Evolutionary conservation across 306 rosid species (phyloP).

Genomic region (Argentina anserina): DNA sequence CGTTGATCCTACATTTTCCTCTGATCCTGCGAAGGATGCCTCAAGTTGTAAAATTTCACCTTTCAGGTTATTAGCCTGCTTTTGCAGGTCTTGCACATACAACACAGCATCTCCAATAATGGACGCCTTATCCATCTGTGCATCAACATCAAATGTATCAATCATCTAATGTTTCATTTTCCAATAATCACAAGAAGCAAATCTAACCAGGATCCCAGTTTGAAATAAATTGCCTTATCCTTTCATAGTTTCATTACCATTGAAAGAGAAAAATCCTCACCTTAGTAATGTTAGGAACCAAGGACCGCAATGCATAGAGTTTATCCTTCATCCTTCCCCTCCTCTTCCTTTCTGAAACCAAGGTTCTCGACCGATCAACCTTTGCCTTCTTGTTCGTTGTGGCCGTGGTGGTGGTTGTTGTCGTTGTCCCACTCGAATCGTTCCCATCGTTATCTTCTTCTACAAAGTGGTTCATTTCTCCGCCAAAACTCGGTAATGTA

Average conservation of each 20-base stretch:
- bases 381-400: slow-evolving; percentile 34
- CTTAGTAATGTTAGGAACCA: slow-evolving; percentile 91
- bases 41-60: slow-evolving; percentile 67
- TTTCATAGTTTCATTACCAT: not conserved
- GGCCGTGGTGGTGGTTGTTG: slow-evolving; percentile 2
- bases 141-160: not conserved
- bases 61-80: slow-evolving; percentile 61
- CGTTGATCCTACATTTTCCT: slow-evolving; percentile 39
- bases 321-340: slow-evolving; percentile 85
- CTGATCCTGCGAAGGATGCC: slow-evolving; percentile 45
- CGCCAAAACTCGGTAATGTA: slow-evolving; percentile 43
- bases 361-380: slow-evolving; percentile 64
- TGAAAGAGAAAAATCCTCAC: slow-evolving; percentile 9
- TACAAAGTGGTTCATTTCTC: slow-evolving; percentile 16
- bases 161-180: not conserved
- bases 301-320: slow-evolving; percentile 76
- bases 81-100: slow-evolving; percentile 65
- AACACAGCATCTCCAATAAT: slow-evolving; percentile 84
- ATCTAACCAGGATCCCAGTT: not conserved
- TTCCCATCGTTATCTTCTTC: slow-evolving; percentile 36
- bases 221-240: not conserved
- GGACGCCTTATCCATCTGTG: slow-evolving; percentile 96
- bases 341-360: slow-evolving; percentile 73
- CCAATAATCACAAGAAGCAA: not conserved
- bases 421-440: slow-evolving; percentile 44